Evolutionary conservation across 208 protist genomes (phyloP).

Genomic region (Balamuthia mandrillaris): DNA sequence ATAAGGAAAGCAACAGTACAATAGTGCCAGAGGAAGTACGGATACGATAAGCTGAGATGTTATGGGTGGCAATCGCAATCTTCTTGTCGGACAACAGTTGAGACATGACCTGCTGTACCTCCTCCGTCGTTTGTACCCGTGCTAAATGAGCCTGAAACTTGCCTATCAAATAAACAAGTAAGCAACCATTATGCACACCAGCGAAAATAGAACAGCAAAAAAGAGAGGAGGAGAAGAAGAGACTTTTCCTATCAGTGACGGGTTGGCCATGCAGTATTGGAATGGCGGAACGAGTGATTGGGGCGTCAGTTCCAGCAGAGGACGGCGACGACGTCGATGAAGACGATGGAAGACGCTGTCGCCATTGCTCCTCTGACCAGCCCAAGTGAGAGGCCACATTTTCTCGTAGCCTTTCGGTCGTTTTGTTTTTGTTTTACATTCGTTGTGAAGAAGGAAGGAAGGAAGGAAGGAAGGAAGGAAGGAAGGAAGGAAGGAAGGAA

Average conservation of each 20-base stretch:
- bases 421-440: background rate
- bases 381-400: background rate
- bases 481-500: background rate
- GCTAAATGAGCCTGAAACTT: slow-evolving; percentile 38
- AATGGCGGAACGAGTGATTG: background rate
- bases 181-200: background rate
- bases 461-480: background rate
- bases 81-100: slow-evolving; percentile 42
- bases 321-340: background rate
- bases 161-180: background rate
- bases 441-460: background rate
- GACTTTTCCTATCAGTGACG: slow-evolving; percentile 28
- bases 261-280: background rate
- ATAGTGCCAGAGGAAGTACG: background rate
- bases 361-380: background rate
- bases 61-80: slow-evolving; percentile 61
- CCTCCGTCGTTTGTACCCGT: background rate
- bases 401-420: background rate
- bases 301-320: background rate
- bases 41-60: slow-evolving; percentile 90
- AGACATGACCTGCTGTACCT: slow-evolving; percentile 39
- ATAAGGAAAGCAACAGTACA: background rate
- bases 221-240: background rate
- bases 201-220: background rate
- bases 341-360: background rate